Evolutionary conservation across 208 protist genomes (phyloP).

Genomic region (Trypanosoma lewisi): DNA sequence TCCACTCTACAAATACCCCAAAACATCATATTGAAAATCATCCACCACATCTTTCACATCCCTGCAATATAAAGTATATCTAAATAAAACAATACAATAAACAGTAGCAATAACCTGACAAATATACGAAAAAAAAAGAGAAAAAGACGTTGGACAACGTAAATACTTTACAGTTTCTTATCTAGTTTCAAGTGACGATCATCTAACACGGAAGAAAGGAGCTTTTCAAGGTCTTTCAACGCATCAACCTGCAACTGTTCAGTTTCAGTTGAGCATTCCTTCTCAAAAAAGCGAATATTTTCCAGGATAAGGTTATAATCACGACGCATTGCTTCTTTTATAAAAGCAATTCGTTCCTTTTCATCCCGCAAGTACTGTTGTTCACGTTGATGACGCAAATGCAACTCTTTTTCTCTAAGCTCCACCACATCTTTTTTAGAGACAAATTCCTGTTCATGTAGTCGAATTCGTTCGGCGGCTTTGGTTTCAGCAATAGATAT

Average conservation of each 20-base stretch:
- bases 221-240: constrained; percentile 22
- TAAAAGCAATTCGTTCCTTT: constrained; percentile 7
- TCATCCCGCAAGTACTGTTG: constrained; percentile 19
- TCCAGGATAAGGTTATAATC: constrained; percentile 21
- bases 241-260: constrained; percentile 20
- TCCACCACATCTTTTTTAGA: constrained; percentile 21
- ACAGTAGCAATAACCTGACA: neutral
- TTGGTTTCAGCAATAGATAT: constrained; percentile 6
- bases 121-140: constrained; percentile 18
- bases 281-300: constrained; percentile 12
- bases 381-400: constrained; percentile 24
- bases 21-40: too few relatives aligned
- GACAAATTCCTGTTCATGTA: constrained; percentile 11
- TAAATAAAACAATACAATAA: neutral
- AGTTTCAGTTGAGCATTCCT: constrained; percentile 2
- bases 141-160: constrained; percentile 2
- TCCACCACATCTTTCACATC: too few relatives aligned
- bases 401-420: constrained; percentile 29
- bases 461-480: constrained; percentile 2
- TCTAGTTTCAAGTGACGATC: neutral
- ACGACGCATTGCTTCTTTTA: constrained; percentile 7
- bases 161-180: constrained; percentile 5
- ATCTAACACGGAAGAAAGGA: constrained; percentile 12
- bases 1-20: neutral
- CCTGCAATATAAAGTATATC: neutral